Evolutionary conservation across 2,329 filamentous ascomycete species (phyloP).

Genomic region (Dactylella cylindrospora): DNA sequence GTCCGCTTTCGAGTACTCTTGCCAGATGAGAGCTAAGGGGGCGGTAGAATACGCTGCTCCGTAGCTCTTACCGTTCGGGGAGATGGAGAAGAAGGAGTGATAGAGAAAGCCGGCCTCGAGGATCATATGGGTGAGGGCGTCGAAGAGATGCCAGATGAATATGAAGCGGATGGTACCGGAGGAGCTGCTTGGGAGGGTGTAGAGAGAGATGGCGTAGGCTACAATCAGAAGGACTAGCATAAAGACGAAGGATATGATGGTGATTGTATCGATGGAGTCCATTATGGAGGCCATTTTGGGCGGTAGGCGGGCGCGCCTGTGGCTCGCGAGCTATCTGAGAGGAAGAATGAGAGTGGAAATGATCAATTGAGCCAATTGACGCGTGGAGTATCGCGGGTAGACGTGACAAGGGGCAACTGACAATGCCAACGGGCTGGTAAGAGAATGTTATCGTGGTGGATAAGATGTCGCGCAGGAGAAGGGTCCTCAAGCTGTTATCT

Average conservation of each 20-base stretch:
- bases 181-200: slow-evolving; percentile 58
- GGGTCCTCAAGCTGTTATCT: no score
- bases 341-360: no score
- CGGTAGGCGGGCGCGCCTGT: no score
- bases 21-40: slow-evolving; percentile 65
- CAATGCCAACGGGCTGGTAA: no score
- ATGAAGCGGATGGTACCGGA: slow-evolving; percentile 68
- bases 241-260: slow-evolving; percentile 46
- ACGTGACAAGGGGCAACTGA: no score
- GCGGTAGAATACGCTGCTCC: slow-evolving; percentile 45
- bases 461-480: no score
- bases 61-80: slow-evolving; percentile 13
- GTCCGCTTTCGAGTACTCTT: slow-evolving; percentile 68
- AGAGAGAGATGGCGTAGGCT: slow-evolving; percentile 47
- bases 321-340: no score
- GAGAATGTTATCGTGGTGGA: no score
- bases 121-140: slow-evolving; percentile 85
- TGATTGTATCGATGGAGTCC: slow-evolving; percentile 45
- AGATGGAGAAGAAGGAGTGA: slow-evolving; percentile 34
- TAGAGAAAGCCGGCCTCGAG: slow-evolving; percentile 68
- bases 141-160: slow-evolving; percentile 93
- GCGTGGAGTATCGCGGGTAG: no score
- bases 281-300: slow-evolving; percentile 14
- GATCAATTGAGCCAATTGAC: no score
- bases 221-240: slow-evolving; percentile 45